These are phyloP conservation scores for Hordeum marinum DNA, from an alignment of 176 grass and related monocot species.

Conservation along the genomic window DNA sequence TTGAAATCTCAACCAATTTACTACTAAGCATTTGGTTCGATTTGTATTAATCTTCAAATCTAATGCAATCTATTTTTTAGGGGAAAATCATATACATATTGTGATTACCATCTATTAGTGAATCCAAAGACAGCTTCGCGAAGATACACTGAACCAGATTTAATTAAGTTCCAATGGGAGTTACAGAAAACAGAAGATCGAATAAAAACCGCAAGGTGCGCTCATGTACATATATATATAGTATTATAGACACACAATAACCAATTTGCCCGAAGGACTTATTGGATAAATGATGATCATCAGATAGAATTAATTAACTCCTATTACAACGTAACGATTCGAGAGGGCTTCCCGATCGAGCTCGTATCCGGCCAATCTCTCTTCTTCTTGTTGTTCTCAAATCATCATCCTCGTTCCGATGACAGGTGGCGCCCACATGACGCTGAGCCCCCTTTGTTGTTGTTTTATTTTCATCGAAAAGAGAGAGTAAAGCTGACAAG, in stretches of 20 bases:
- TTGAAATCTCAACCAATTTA: too few species aligned
- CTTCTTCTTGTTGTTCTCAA: constrained; percentile 9
- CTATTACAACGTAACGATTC: constrained; percentile 29
- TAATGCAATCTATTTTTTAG: too few species aligned
- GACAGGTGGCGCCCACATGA: background rate
- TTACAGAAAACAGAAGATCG: background rate
- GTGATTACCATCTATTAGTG: too few species aligned
- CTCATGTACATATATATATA: constrained; percentile 37
- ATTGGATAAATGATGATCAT: constrained; percentile 27
- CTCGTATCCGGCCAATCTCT: constrained; percentile 20
- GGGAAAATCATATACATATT: too few species aligned
- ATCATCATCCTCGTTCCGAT: constrained; percentile 9
- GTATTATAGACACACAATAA: constrained; percentile 26
- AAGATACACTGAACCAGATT: background rate
- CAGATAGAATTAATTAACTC: constrained; percentile 31
- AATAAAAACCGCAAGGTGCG: constrained; percentile 18
- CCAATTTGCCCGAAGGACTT: constrained; percentile 27
- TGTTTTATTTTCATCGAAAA: constrained; percentile 34
- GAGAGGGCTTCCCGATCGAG: constrained; percentile 38
- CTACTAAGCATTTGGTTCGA: too few species aligned
- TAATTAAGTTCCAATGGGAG: background rate
- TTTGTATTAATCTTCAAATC: too few species aligned
- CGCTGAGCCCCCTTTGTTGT: constrained; percentile 14
- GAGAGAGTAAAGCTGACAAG: constrained; percentile 18
- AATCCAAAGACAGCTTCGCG: too few species aligned